A percentile compares a stretch with the other conserved stretches of the same genome.
Conservation (phyloP, 2,329 filamentous ascomycete genomes). For the Dothistroma pini region DNA sequence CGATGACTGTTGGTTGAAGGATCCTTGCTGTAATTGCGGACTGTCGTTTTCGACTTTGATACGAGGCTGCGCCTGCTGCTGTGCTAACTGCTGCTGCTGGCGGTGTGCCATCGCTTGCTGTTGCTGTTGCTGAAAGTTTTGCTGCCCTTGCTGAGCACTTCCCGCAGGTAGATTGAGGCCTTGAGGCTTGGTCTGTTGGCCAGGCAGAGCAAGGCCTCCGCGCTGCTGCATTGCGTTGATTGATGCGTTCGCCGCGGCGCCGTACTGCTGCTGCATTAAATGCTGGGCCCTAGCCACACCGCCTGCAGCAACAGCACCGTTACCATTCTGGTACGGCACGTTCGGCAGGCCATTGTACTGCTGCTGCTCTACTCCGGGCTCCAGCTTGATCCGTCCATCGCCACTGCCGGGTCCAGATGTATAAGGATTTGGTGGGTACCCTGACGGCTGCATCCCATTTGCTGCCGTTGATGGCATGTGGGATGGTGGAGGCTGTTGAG, state of each 20-base stretch:
- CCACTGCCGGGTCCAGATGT: conserved; percentile 38
- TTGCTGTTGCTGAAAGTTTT: conserved; percentile 37
- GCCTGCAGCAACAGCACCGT: conserved; percentile 35
- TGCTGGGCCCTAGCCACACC: conserved; percentile 50
- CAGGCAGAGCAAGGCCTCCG: conserved; percentile 34
- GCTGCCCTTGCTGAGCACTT: conserved; percentile 38
- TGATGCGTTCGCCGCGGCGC: conserved; percentile 60
- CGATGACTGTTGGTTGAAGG: conserved; percentile 36
- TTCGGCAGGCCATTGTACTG: conserved; percentile 31
- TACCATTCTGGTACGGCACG: conserved; percentile 22
- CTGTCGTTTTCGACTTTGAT: conserved; percentile 36
- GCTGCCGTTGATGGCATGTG: conserved; percentile 19
- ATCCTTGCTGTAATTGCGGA: conserved; percentile 25
- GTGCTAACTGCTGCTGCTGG: conserved; percentile 34
- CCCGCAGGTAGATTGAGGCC: conserved; percentile 37
- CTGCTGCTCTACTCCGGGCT: conserved; percentile 40
- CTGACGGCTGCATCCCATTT: conserved; percentile 22
- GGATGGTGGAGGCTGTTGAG: conserved; percentile 30
- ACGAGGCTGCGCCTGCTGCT: conserved; percentile 34
- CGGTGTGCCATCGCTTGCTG: conserved; percentile 37
- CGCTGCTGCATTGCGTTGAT: conserved; percentile 55
- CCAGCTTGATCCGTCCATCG: conserved; percentile 51
- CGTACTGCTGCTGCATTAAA: conserved; percentile 57
- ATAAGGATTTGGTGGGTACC: conserved; percentile 20
- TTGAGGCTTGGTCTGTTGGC: conserved; percentile 31